Evolutionary conservation across 23 red algal genomes (phyloP), one percentile per base, ranked within the genome.

Genomic region (Gracilaria domingensis): DNA sequence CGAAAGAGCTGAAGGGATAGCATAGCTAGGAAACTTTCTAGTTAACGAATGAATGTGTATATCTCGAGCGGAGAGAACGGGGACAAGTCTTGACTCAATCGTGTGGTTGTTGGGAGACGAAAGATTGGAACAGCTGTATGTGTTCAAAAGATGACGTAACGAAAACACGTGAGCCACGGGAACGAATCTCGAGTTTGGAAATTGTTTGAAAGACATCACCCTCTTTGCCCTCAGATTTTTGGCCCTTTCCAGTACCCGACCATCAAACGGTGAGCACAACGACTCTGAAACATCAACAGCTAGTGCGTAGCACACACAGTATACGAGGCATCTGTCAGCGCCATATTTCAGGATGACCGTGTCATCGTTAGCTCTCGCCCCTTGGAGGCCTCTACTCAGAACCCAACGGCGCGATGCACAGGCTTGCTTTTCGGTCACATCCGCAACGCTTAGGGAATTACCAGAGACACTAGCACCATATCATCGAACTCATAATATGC

Each of bases 21-120:
- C 80, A 24, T 84, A 84, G 24, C 80, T 47, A 4, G 59, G 26
- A 25, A 44, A 66, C n/a, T 84, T 84, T 66, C 80, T 4, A 5
- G 60, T 60, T 4, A 84, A 25, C 21, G 30, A 69, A 34, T 84
- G 60, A 38, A 84, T 9, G 44, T 84, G 80, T 1, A 84, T 56
- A 14, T 69, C 32, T 48, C 44, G 36, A 1, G 76, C 24, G 3
- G 76, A 8, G 32, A 80, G 76, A 59, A 58, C n/a, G 6, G 76
- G 48, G 47, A 48, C 47, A 58, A 80, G 57, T 29, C 76, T 54
- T 12, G 76, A 80, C 18, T 59, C 48, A 28, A 80, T 37, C 17
- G 48, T 80, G n/a, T 36, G n/a, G 17, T 80, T 80, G 4, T 48
- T 58, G 1, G 13, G 5, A 23, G 35, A 24, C 3, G 8, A 8